Evolutionary conservation across 2,329 filamentous ascomycete species (phyloP), one percentile per base, ranked within the genome.

Genomic region (Trichoderma arundinaceum): DNA sequence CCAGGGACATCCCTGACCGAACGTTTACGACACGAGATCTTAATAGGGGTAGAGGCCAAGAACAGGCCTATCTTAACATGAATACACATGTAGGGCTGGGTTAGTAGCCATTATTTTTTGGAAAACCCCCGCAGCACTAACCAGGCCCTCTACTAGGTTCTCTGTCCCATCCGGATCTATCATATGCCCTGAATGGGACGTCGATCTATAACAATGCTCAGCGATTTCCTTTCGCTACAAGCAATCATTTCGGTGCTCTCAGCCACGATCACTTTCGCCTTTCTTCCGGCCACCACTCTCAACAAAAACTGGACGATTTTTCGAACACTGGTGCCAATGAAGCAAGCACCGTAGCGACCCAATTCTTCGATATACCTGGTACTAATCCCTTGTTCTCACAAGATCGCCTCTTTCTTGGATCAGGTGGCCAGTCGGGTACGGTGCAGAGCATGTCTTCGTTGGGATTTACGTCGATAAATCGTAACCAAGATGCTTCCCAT

Each of bases 321-420:
- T 41, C 69, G 1, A 66, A 68, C 15, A 62, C 71, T 12, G 64
- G 65, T 17, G 48, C 64, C 1, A 66, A 68, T 12, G 72, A 74
- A n/a, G 48, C 69, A 22, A 69, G 66, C 46, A 58, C 69, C 8
- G 67, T 58, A 38, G 70, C 66, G 6, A 72, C 52, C 13, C 72
- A 73, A 6, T 77, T 74, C 58, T 64, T 76, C 17, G 66, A 70
- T 9, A 67, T 75, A 10, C 59, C 77, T 15, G 73, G 74, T 51
- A 68, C 70, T 1, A 78, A 78, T 39, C 74, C 77, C 10, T 70
- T 78, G 19, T 74, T 77, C 44, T 67, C 73, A 13, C 75, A 76
- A 19, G 76, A 77, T 8, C 71, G 72, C n/a, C 38, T 72, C 19
- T 74, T 77, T 17, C 65, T 75, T 48, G 70, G 68, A 43, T 58